Conservation (phyloP, 1,284 basidiomycete species). For the Termitomyces sp. region DNA sequence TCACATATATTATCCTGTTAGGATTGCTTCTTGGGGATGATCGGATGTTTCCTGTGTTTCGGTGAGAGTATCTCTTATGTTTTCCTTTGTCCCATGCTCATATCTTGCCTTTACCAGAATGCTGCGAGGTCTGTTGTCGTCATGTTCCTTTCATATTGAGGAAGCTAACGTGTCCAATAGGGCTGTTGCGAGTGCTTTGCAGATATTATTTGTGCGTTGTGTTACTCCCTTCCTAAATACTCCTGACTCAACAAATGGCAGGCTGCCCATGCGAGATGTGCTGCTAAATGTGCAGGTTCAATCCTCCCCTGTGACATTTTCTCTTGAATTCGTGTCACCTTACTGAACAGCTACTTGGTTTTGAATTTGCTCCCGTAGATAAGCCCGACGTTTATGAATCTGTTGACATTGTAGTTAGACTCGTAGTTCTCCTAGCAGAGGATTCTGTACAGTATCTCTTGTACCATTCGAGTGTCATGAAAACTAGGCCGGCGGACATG, state of each 20-base stretch:
- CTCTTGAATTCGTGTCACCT: neutral
- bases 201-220: conserved; percentile 41
- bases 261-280: conserved; percentile 50
- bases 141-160: neutral
- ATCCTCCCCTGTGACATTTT: neutral
- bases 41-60: conserved; percentile 63
- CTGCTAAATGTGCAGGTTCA: conserved; percentile 26
- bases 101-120: conserved; percentile 26
- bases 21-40: conserved; percentile 57
- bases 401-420: neutral
- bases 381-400: neutral
- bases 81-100: neutral
- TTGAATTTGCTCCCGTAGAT: neutral
- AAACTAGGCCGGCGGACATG: neutral
- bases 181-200: conserved; percentile 43
- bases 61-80: conserved; percentile 33
- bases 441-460: neutral
- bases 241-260: conserved; percentile 15
- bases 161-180: conserved; percentile 18
- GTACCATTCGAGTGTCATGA: neutral
- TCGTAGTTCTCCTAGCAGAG: neutral
- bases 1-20: conserved; percentile 16
- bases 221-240: neutral
- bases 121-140: conserved; percentile 34
- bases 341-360: conserved; percentile 17